A percentile compares a stretch with the other conserved stretches of the same genome.
These are phyloP conservation scores for Microcos paniculata DNA, from an alignment of 345 rosid species.

Conservation along the genomic window DNA sequence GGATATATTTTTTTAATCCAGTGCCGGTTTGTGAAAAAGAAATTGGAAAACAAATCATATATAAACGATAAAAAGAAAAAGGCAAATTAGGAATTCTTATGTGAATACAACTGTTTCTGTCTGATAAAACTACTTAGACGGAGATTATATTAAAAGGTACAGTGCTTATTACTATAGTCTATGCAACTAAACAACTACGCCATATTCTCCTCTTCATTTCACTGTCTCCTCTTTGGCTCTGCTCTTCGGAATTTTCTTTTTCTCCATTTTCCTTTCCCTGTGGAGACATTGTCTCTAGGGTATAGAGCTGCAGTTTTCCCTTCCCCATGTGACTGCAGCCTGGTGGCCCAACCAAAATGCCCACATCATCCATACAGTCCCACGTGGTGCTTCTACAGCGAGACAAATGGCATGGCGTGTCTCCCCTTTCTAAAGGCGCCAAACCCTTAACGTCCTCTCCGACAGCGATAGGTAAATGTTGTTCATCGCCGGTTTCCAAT, in stretches of 20 bases:
- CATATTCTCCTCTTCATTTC: conserved; percentile 13
- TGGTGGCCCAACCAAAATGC: conserved; percentile 7
- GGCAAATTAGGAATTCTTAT: not conserved
- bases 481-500: too few species aligned
- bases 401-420: conserved; percentile 10
- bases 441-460: not conserved
- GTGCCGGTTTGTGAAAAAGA: not conserved
- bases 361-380: conserved; percentile 1
- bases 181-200: conserved; percentile 27
- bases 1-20: not conserved
- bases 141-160: too few species aligned
- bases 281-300: not conserved
- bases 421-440: not conserved
- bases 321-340: not conserved
- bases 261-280: not conserved
- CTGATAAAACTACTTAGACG: too few species aligned
- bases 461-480: not conserved
- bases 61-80: too few species aligned
- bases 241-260: conserved; percentile 16
- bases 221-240: too few species aligned
- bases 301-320: not conserved
- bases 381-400: not conserved
- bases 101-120: conserved; percentile 12
- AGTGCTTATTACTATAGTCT: conserved; percentile 9
- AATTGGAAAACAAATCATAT: not conserved